Base-by-base conservation (phyloP, 1,284 basidiomycete genomes). In the Ceratobasidium sp. region DNA sequence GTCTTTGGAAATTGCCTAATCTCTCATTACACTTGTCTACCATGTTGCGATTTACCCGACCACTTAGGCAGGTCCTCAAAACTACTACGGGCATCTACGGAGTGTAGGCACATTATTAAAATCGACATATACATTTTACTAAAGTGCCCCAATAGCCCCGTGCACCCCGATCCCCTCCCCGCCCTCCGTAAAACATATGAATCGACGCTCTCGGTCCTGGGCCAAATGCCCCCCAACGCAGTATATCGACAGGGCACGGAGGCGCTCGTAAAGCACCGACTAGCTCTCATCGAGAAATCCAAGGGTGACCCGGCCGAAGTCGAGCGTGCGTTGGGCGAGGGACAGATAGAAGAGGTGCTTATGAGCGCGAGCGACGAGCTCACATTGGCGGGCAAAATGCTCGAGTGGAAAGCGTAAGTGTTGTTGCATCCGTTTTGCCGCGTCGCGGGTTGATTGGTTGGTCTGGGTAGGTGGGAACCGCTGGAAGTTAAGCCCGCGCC, bases 371-470 rank as follows among this genome's bases (percentile, higher is more conserved):
- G 91, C 78, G 92, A 93, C 78, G 97, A 99, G 84, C 84, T 94
- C 75, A 85, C 83, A 65, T 84, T 98, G 56, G 92, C 88, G 1
- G 86, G 86, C 48, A 94, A 94, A 84, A 95, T 98, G 92, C 81
- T 91, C 29, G 93, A 97, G 81, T 98, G 95, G 94, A 98, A 98
- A 85, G 89, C 93, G 96, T 99, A 83, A 84, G 95, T 92, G 6
- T 34, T 34, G 31, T 34, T 34, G 31, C 6, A 34, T 34, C 31
- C 31, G 31, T 34, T 34, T 34, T 34, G 31, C 31, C 31, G 31
- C 31, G 37, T 22, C 31, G 27, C 14, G 37, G 58, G 16, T 34
- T 58, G 41, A 59, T 19, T 41, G 5, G 27, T 61, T 66, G 63
- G 31, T 41, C 74, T 65, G 61, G 74, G 77, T 78, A 97, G 95